Evolutionary conservation across 1,284 basidiomycete species (phyloP), one percentile per base, ranked within the genome.

Genomic region (Cryptococcus wingfieldii): DNA sequence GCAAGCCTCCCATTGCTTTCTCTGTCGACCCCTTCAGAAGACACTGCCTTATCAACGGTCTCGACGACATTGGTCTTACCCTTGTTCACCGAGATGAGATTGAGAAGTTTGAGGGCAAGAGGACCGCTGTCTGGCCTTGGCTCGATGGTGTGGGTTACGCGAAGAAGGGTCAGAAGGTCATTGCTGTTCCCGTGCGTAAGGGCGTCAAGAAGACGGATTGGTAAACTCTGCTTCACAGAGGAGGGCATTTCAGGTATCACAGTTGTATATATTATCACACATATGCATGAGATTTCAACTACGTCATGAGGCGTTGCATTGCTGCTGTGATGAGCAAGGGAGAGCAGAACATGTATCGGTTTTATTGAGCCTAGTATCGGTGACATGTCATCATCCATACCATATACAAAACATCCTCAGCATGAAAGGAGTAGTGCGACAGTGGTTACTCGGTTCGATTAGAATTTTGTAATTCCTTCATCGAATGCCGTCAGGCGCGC

Each of bases 31-130:
- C 86, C 0, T 97, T 97, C 87, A 82, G 92, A 58, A 81, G 90
- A 58, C 89, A 94, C 72, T 94, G 94, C 75, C 79, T 97, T 76
- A 74, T 97, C 77, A 93, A 97, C 70, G 93, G 93, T 37, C 79
- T 97, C 63, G 93, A 97, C 74, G 92, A 96, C 72, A 93, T 96
- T 65, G 90, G 87, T 47, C 79, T 97, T 73, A 97, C 93, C 38
- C 80, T 97, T 80, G 85, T 89, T 74, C 86, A 86, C 72, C 83
- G 80, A 46, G 77, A 79, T 13, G 74, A 80, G 19, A 94, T 97
- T 62, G 80, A 81, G 61, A 68, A 76, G 52, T 97, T 95, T 68
- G 93, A 97, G 82, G 72, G 82, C 67, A 83, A 83, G 66, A 77
- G 93, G 62, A 87, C 85, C 37, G 79, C 83, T 68, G 73, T 80